Conservation (phyloP, 2,329 filamentous ascomycete genomes). For the Nectriaceae sp. region DNA sequence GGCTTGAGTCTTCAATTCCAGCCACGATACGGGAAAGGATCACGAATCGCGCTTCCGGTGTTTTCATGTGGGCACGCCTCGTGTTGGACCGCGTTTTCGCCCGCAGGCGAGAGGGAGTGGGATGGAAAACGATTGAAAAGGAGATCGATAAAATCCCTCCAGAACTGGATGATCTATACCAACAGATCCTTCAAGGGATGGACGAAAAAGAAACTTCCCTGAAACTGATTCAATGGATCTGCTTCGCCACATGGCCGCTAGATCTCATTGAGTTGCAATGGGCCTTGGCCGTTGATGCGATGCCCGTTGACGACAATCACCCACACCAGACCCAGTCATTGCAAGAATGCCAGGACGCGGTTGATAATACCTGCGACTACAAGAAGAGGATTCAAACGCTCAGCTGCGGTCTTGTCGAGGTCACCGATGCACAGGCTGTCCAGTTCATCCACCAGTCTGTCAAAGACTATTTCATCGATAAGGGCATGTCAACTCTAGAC, state of each 20-base stretch:
- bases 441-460: slow-evolving; percentile 39
- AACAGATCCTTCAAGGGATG: slow-evolving; percentile 21
- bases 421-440: slow-evolving; percentile 13
- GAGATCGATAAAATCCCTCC: slow-evolving; percentile 21
- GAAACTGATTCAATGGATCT: slow-evolving; percentile 36
- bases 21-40: no score
- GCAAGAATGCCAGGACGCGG: slow-evolving; percentile 13
- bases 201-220: slow-evolving; percentile 13
- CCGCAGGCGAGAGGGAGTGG: slow-evolving; percentile 12
- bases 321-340: slow-evolving; percentile 26
- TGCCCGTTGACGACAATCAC: slow-evolving; percentile 12
- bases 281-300: slow-evolving; percentile 33
- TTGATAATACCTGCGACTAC: slow-evolving; percentile 10
- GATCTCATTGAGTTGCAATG: slow-evolving; percentile 31
- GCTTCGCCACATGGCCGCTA: slow-evolving; percentile 29
- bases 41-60: slow-evolving; percentile 26
- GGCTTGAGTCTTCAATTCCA: slow-evolving; percentile 2
- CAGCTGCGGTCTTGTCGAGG: slow-evolving; percentile 32
- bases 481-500: slow-evolving; percentile 20
- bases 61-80: slow-evolving; percentile 40
- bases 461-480: slow-evolving; percentile 33
- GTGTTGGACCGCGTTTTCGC: slow-evolving; percentile 21
- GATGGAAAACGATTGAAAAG: slow-evolving; percentile 17
- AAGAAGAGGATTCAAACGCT: slow-evolving; percentile 24
- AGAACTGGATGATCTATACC: slow-evolving; percentile 29